Evolutionary conservation across 805 yeast genomes (phyloP), one percentile per base, ranked within the genome.

Genomic region (Zygotorulaspora sp.): DNA sequence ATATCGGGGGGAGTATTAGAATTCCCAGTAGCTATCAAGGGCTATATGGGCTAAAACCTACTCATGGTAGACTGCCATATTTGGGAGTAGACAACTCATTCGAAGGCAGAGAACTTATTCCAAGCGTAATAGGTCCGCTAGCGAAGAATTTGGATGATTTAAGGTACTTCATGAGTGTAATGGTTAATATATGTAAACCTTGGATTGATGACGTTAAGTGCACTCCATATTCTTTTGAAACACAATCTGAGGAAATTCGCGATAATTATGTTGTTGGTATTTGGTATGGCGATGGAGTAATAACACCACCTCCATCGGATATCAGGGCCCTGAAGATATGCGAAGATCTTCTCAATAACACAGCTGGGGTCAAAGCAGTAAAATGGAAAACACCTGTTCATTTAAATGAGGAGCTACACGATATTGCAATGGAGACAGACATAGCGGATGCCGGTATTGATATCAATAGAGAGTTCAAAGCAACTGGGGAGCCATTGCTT

Each of bases 1-100:
- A 77, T 53, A 76, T 77, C 43, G 83, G 83, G 29, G 83, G 83
- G 2, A 71, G 78, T 12, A 75, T 78, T 40, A 65, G 83, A 40
- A 74, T 67, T 16, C 83, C 83, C 3, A 75, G 80, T 21, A 77
- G 78, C 1, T 75, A 67, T 50, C 65, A 71, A 19, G 83, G 82
- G 4, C 30, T 45, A 40, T 53, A 32, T 44, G 60, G 59, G 16
- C 41, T 47, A 45, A 47, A 35, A 30, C 57, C 53, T 28, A 52
- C 53, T 5, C 36, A 46, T 11, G 47, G 47, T 3, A 48, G 50
- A 19, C 47, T 52, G 4, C 55, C 61, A 4, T 54, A 54, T 35
- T 39, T 58, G 34, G 56, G 67, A 34, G 66, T 67, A 4, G 59
- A 58, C n/a, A 66, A 62, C 29, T 62, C 71, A 2, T 59, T 48